Conservation (phyloP, 306 rosid species). For the Quercus agrifolia region DNA sequence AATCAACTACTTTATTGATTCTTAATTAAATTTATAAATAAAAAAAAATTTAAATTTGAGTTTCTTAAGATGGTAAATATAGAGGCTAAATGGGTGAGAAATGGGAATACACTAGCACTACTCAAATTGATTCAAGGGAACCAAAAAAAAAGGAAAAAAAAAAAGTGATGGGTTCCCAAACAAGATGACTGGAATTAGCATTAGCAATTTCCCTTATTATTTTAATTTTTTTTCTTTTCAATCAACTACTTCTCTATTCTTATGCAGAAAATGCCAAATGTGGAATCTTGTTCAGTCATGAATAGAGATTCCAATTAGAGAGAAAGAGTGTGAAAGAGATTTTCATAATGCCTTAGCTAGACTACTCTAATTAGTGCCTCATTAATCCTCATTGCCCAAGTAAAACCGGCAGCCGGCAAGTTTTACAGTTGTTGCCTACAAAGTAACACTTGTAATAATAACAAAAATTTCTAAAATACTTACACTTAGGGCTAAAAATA, state of each 20-base stretch:
- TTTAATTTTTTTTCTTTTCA: not conserved
- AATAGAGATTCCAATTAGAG: not conserved
- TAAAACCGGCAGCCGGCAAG: not conserved
- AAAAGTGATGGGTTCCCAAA: no score
- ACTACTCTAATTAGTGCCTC: no score
- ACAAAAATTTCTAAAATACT: no score
- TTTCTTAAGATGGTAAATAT: not conserved
- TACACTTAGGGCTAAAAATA: no score
- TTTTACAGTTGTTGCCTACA: not conserved
- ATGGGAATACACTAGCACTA: not conserved
- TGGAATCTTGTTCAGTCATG: slow-evolving; percentile 15
- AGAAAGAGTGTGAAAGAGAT: not conserved
- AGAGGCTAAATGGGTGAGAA: not conserved
- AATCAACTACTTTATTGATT: not conserved
- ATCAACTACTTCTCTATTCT: not conserved
- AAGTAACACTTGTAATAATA: not conserved
- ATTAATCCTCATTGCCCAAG: not conserved
- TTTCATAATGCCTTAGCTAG: no score
- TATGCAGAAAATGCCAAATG: not conserved
- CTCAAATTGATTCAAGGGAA: not conserved
- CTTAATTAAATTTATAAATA: no score
- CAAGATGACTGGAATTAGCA: not conserved
- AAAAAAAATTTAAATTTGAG: no score
- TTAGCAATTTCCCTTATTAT: not conserved
- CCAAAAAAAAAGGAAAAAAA: not conserved